Evolutionary conservation across 148 eudicot genomes (phyloP).

Genomic region (Spergularia marina): DNA sequence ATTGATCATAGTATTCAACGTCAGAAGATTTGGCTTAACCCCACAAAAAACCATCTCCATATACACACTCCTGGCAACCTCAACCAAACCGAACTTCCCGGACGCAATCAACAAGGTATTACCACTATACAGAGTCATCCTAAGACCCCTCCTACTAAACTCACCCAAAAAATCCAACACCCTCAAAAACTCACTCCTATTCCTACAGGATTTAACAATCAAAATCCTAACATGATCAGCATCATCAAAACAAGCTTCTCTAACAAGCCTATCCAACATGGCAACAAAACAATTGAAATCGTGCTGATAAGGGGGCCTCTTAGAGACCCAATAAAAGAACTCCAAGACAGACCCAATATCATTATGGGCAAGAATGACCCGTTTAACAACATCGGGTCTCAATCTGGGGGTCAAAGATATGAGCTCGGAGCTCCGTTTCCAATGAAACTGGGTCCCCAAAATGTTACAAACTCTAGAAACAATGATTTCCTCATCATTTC

Average conservation of each 20-base stretch:
- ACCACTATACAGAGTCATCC: constrained; percentile 51
- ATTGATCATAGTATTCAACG: constrained; percentile 70
- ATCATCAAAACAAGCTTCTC: constrained; percentile 28
- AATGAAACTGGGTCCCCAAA: constrained; percentile 26
- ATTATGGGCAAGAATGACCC: constrained; percentile 33
- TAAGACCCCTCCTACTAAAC: constrained; percentile 38
- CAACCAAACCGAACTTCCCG: constrained; percentile 56
- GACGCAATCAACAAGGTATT: constrained; percentile 63
- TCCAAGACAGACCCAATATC: constrained; percentile 38
- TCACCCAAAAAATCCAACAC: constrained; percentile 51
- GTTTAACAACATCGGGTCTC: constrained; percentile 41
- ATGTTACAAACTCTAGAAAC: constrained; percentile 43
- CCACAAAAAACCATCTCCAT: constrained; percentile 42
- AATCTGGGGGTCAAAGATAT: constrained; percentile 36
- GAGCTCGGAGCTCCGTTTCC: constrained; percentile 50
- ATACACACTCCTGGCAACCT: constrained; percentile 48
- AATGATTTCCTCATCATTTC: constrained; percentile 4
- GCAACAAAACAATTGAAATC: constrained; percentile 41
- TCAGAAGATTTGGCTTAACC: constrained; percentile 55
- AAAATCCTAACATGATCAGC: constrained; percentile 58
- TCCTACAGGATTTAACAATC: constrained; percentile 53
- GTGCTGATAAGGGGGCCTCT: constrained; percentile 47
- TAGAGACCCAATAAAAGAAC: constrained; percentile 67
- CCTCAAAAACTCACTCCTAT: constrained; percentile 41
- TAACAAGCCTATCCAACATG: constrained; percentile 60